A percentile compares a stretch with the other conserved stretches of the same genome.
These are phyloP conservation scores for Candida pini DNA, from an alignment of 805 yeast species.

Conservation along the genomic window DNA sequence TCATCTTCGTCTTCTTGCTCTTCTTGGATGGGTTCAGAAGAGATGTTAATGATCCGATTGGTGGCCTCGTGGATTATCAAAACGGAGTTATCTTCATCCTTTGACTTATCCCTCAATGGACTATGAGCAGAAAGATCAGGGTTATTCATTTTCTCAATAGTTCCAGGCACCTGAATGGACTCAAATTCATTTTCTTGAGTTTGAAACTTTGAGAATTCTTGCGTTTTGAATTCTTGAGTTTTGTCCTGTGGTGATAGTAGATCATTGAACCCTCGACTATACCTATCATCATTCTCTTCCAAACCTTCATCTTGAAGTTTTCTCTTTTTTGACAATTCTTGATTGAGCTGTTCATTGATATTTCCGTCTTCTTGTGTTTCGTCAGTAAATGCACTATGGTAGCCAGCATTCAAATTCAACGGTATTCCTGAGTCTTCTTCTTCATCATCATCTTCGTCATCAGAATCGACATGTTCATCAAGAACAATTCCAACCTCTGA, in stretches of 20 bases:
- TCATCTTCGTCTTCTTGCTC: slow-evolving; percentile 5
- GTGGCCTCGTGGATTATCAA: background rate
- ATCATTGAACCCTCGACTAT: background rate
- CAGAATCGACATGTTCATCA: slow-evolving; percentile 12
- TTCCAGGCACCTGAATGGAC: slow-evolving; percentile 21
- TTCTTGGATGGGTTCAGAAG: slow-evolving; percentile 1
- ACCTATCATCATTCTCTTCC: background rate
- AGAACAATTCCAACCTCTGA: slow-evolving; percentile 23
- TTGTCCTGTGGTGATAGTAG: background rate
- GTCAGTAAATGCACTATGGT: slow-evolving; percentile 4
- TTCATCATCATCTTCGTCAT: slow-evolving; percentile 11
- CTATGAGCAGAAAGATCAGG: slow-evolving; percentile 7
- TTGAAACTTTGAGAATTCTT: background rate
- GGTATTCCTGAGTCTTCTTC: slow-evolving; percentile 19
- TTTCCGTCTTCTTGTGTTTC: slow-evolving; percentile 19
- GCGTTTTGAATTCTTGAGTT: background rate
- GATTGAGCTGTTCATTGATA: slow-evolving; percentile 16
- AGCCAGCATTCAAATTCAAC: slow-evolving; percentile 18
- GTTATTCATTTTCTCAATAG: slow-evolving; percentile 11
- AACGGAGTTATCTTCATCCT: background rate
- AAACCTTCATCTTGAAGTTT: slow-evolving; percentile 1
- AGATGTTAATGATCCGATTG: background rate
- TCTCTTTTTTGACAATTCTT: slow-evolving; percentile 9
- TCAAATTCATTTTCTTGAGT: slow-evolving; percentile 1
- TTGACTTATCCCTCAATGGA: slow-evolving; percentile 5